Base-by-base conservation (phyloP, 441 rosid species). In the Rhodomyrtus psidioides region DNA sequence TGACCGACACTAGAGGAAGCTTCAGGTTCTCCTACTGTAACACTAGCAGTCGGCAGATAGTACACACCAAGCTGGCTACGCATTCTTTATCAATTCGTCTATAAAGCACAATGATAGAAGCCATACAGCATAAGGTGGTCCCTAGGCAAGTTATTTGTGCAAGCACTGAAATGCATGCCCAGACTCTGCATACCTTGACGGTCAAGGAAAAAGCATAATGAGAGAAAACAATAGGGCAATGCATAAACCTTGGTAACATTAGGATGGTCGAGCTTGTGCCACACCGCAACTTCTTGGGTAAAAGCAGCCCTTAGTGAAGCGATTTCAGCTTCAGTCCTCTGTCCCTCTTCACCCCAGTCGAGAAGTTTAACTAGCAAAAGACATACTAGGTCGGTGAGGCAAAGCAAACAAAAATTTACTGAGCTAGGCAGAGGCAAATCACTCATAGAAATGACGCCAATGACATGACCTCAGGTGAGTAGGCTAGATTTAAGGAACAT, bases 301-400 rank as follows among this genome's bases (percentile, higher is more conserved):
- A 97, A 97, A 84, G 95, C 96, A 30, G 97, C 90, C 90, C 98
- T 94, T 76, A 96, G 85, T 2, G 97, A 89, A 30, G 94, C 90
- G 56, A 96, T 92, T 92, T 96, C 98, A 86, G 97, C 98, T 53
- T 97, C 99, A 34, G 97, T 93, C 88, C 98, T 93, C 54, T 96
- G 98, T 82, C 98, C 98, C 87, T 96, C 99, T 91, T 97, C 99
- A 83, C 99, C 99, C 99, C 98, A 97, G 91, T 97, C 99, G 87
- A 97, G 98, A 88, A 97, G 89, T 93, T 97, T 97, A 85, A 96
- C 99, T 97, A 83, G 26, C 27, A 81, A 85, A 85, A 53, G 76
- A 84, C 42, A 70, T 53, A 85, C 58, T n/a, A 39, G 79, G 21
- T 74, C 34, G 85, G 89, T 24, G 51, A 86, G 86, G 83, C 54